Percentiles rank a stretch among this genome's conserved stretches.
These are phyloP conservation scores for Corchorus olitorius DNA, from an alignment of 345 rosid species.

Conservation along the genomic window DNA sequence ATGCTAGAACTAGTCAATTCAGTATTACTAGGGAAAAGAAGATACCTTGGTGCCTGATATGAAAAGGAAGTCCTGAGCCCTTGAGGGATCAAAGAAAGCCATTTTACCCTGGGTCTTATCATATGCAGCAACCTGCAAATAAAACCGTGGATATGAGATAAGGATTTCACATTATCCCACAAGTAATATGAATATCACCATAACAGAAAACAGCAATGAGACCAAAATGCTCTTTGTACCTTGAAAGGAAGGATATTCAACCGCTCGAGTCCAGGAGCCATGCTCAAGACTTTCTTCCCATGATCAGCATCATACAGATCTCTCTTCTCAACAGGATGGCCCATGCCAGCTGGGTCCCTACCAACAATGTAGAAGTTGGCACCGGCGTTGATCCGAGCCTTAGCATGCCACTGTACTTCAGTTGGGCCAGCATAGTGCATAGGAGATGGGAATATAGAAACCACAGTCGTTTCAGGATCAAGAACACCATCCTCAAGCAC, in stretches of 20 bases:
- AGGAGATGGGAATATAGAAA: conserved; percentile 97
- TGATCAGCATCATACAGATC: conserved; percentile 98
- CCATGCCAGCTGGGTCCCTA: conserved; percentile 98
- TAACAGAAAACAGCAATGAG: not conserved
- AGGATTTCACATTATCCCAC: not conserved
- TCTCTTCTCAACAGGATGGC: conserved; percentile 93
- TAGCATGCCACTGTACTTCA: conserved; percentile 99
- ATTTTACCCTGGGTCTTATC: conserved; percentile 95
- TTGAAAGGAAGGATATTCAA: conserved; percentile 95
- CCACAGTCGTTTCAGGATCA: conserved; percentile 97
- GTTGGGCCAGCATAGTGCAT: conserved; percentile 99
- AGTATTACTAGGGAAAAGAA: not conserved
- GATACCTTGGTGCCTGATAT: conserved; percentile 96
- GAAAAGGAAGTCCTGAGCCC: conserved; percentile 89
- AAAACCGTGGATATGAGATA: not conserved
- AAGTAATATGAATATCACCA: not conserved
- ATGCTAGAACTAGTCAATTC: not conserved
- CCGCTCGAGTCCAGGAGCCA: conserved; percentile 96
- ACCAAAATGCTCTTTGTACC: conserved; percentile 41
- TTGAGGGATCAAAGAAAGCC: conserved; percentile 96
- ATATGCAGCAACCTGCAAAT: conserved; percentile 84
- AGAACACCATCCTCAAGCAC: conserved; percentile 97
- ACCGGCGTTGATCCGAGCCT: conserved; percentile 97
- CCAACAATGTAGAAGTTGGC: conserved; percentile 99
- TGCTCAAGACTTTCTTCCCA: conserved; percentile 93